Base-by-base conservation (phyloP, 129 eudicot species). In the Saposhnikovia divaricata region DNA sequence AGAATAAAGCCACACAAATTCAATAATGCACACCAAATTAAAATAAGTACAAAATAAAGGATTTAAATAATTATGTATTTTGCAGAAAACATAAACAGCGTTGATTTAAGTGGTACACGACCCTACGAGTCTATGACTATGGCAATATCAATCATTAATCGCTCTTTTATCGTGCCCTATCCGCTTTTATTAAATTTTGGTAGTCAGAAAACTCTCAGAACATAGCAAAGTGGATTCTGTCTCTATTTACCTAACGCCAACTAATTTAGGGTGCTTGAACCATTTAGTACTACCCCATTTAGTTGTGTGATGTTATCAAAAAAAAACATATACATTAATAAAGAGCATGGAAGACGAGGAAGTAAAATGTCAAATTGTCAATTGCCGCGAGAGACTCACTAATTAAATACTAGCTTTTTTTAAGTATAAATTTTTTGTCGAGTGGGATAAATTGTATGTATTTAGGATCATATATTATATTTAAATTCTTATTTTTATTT, bases 1-100 rank as follows among this genome's bases (percentile, higher is more conserved):
- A 77, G 80, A 77, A 77, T 77, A 53, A 34, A 55, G 69, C 45
- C 80, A 77, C 31, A 38, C n/a, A 69, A 37, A 15, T 40, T 16
- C 72, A 19, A 55, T 55, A 37, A 59, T 77, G 15, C 51, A 18
- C 63, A 48, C 68, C 14, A 61, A 25, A 23, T 16, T 51, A 61
- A 61, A 61, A 61, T 2, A 59, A 59, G n/a, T n/a, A n/a, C n/a
- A 34, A 34, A 34, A 34, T 34, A 34, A 34, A 34, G 37, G 31
- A 59, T 59, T 21, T 59, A 59, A 59, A 59, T 23, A 61, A 9
- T 61, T 61, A 61, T n/a, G 69, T 9, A 10, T 61, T 61, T 0
- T 61, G 69, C 69, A 61, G 34, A 23, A 9, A 59, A 59, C 68
- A 59, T 8, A 59, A 59, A 2, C 68, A 59, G 68, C 68, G 68